Base-by-base conservation (phyloP, 257 asterid genomes). In the Solanum infundibuliforme region DNA sequence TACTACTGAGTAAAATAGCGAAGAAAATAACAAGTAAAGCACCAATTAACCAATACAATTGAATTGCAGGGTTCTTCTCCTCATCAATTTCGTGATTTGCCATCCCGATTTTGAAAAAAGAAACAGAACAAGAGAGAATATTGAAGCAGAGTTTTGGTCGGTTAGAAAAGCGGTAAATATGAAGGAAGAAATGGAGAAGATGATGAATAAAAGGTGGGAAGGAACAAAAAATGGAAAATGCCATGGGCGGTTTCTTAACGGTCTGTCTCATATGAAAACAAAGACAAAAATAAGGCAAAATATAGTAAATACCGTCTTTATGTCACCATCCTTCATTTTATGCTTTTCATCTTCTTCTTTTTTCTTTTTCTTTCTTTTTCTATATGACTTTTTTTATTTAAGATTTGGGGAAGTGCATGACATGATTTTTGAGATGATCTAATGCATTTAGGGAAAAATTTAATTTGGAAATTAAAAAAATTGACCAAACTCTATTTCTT, bases 21-120 rank as follows among this genome's bases (percentile, higher is more conserved):
- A 89, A 39, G 77, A 92, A 35, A 66, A 91, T 89, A 87, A 89
- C 91, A 87, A 89, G 1, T 81, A 77, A 77, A 84, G 90, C 90
- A 90, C 89, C 91, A 58, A 84, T 12, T 25, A 89, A 32, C 52
- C 31, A 58, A 20, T 71, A 39, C 11, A 32, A 36, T 55, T 55
- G 48, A 62, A 83, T 46, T 55, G 21, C 36, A 83, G 4, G 8
- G 25, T 4, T 75, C 16, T 75, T 75, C 32, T 75, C 41, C 21
- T 38, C 43, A 3, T 76, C 60, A 39, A 76, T 38, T 76, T 76
- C 60, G 12, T 31, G 34, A 13, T 76, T 76, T 29, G 23, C 58
- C 83, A 76, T 48, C 21, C 58, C 7, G 58, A 48, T 13, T 48
- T 48, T 75, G 32, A 7, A 6, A 2, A 35, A 20, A 25, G 12